Base-by-base conservation (phyloP, 2,329 filamentous ascomycete genomes). In the Pyricularia sp. region DNA sequence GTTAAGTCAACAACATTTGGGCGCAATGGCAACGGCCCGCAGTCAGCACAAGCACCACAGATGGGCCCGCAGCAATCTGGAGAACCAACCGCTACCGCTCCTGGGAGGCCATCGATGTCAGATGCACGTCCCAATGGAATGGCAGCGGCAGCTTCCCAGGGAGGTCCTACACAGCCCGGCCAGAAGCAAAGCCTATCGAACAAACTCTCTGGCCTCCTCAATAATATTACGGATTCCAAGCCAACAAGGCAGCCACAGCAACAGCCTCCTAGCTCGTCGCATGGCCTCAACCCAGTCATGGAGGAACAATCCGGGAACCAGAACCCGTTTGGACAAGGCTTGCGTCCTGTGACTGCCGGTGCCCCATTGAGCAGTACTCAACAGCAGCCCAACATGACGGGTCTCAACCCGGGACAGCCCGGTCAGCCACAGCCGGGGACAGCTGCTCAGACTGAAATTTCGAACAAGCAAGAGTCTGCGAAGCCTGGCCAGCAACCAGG, bases 361-460 rank as follows among this genome's bases (percentile, higher is more conserved):
- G 55, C 55, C 5, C 55, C 55, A 19, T n/a, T 44, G 30, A 28
- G 60, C 60, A 22, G 12, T 35, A 22, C 16, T 26, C 60, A 59
- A 28, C 65, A 65, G 53, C 65, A 60, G 35, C 40, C 60, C 16
- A 33, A 53, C 5, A 44, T 57, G 60, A 44, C 33, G 28, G n/a
- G 9, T 24, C 22, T 40, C 35, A 53, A 63, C 44, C 33, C 44
- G 3, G 60, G 60, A 8, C 44, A 24, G 61, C 35, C 31, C 28
- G 60, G 60, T 10, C 33, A 44, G 44, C 31, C 28, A 13, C 60
- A 40, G 30, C 12, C 28, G 7, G 57, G 57, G 19, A 16, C 57
- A 31, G 5, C 60, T 61, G 60, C 16, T 2, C 60, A 33, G 28
- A 16, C 28, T 24, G 60, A 16, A 13, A 16, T 28, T 8, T n/a